phyloP scores from a whole-genome alignment of 1,284 basidiomycete genomes.

The Cutaneotrichosporon cyanovorans region DNA sequence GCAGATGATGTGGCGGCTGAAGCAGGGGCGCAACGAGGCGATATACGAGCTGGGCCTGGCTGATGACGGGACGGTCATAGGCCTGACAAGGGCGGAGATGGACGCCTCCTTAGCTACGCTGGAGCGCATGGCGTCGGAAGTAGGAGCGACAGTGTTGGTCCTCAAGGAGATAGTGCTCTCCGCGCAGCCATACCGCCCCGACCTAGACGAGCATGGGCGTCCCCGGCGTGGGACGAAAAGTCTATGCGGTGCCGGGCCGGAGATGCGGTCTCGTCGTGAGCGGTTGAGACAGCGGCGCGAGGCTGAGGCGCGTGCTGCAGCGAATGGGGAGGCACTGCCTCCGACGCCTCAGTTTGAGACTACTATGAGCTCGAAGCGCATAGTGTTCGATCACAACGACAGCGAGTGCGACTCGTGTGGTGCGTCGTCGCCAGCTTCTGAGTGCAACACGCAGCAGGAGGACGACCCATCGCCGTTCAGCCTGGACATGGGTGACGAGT shows the following conservation, averaged over 20 bases:
- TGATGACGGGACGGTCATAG: constrained; percentile 77
- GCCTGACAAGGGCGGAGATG: constrained; percentile 65
- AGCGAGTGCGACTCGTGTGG: constrained; percentile 3
- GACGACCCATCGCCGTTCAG: constrained; percentile 25
- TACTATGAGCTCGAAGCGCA: not conserved
- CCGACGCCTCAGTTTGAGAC: not conserved
- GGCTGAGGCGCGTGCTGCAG: not conserved
- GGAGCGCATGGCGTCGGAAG: constrained; percentile 83
- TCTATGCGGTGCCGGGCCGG: constrained; percentile 7
- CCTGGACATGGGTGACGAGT: constrained; percentile 23
- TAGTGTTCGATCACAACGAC: constrained; percentile 3
- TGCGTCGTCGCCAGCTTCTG: not conserved
- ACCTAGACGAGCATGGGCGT: constrained; percentile 25
- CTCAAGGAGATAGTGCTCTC: constrained; percentile 64
- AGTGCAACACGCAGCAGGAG: constrained; percentile 2
- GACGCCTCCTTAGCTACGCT: constrained; percentile 72
- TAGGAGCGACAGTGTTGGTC: constrained; percentile 79
- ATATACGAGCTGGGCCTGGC: constrained; percentile 84
- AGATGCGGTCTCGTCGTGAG: constrained; percentile 3
- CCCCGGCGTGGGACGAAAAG: constrained; percentile 22
- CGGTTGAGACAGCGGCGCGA: constrained; percentile 3
- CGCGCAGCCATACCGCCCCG: constrained; percentile 16
- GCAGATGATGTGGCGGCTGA: constrained; percentile 87
- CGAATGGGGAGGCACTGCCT: constrained; percentile 2
- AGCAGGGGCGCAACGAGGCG: constrained; percentile 83